Evolutionary conservation across 2,329 filamentous ascomycete genomes (phyloP).

Genomic region (Ophioceras dolichostomum): DNA sequence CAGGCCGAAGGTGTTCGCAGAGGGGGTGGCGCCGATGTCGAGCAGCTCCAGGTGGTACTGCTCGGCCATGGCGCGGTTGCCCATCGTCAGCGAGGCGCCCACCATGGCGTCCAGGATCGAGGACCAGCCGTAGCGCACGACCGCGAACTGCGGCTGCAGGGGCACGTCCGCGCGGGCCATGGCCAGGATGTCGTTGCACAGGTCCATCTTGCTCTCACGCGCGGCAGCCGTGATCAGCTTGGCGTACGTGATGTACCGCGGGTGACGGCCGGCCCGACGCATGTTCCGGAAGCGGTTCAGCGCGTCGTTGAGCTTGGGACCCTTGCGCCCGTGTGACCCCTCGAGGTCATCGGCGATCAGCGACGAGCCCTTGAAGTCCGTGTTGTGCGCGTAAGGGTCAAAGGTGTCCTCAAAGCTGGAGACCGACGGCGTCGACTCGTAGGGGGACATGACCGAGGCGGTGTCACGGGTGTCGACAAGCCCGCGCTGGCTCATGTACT

Average conservation of each 20-base stretch:
- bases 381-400: constrained; percentile 82
- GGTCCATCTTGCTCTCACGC: constrained; percentile 67
- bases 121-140: constrained; percentile 91
- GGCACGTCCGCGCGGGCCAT: constrained; percentile 89
- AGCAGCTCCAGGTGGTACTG: constrained; percentile 86
- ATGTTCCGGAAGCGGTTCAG: constrained; percentile 82
- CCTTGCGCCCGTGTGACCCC: constrained; percentile 60
- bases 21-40: constrained; percentile 80
- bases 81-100: constrained; percentile 74
- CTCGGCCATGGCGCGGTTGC: constrained; percentile 68
- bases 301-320: constrained; percentile 66
- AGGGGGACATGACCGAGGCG: constrained; percentile 35
- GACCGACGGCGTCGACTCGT: constrained; percentile 40
- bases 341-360: constrained; percentile 85
- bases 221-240: constrained; percentile 89
- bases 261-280: constrained; percentile 80
- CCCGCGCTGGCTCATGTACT: constrained; percentile 44
- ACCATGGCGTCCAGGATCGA: constrained; percentile 96
- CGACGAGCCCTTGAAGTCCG: constrained; percentile 87
- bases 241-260: constrained; percentile 91
- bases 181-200: constrained; percentile 75
- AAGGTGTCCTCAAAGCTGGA: constrained; percentile 67
- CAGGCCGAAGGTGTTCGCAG: constrained; percentile 93
- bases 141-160: constrained; percentile 67
- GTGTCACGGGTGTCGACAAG: constrained; percentile 42